A percentile compares a stretch with the other conserved stretches of the same genome.
Conservation (phyloP, 208 protist species). For the Acanthamoeba lenticulata region DNA sequence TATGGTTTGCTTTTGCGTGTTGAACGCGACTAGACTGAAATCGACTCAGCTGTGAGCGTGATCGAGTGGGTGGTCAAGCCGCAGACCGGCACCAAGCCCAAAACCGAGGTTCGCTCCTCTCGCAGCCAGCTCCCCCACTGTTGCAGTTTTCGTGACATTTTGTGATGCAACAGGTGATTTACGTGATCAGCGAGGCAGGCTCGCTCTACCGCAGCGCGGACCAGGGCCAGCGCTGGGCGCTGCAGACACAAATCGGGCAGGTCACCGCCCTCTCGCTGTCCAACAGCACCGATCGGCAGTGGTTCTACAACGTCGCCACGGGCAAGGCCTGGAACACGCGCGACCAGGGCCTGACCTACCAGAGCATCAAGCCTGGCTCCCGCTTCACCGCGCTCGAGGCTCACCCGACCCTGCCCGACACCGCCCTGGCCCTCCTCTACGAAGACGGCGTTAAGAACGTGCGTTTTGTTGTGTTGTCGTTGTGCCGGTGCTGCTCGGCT, state of each 20-base stretch:
- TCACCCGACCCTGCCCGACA: not conserved
- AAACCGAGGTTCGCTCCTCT: not conserved
- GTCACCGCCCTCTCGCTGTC: not conserved
- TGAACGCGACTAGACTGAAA: not conserved
- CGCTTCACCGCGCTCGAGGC: not conserved
- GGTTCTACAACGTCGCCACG: conserved; percentile 8
- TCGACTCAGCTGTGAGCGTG: not conserved
- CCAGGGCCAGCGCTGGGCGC: not conserved
- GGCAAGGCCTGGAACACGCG: not conserved
- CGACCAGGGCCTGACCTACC: conserved; percentile 43
- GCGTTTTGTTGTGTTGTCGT: not conserved
- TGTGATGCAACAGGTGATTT: not conserved
- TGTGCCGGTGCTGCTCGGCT: not conserved
- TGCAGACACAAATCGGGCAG: not conserved
- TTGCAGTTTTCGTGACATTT: not conserved
- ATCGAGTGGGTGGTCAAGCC: not conserved
- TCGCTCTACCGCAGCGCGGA: conserved; percentile 24
- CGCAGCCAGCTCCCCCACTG: not conserved
- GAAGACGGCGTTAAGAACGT: not conserved
- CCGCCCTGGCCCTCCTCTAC: not conserved
- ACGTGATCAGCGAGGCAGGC: not conserved
- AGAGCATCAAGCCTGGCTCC: not conserved
- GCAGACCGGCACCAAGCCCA: not conserved
- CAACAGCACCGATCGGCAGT: conserved; percentile 13
- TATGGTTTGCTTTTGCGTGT: too few species aligned